Conservation (phyloP, 2,329 filamentous ascomycete species). For the Xylaria multiplex region DNA sequence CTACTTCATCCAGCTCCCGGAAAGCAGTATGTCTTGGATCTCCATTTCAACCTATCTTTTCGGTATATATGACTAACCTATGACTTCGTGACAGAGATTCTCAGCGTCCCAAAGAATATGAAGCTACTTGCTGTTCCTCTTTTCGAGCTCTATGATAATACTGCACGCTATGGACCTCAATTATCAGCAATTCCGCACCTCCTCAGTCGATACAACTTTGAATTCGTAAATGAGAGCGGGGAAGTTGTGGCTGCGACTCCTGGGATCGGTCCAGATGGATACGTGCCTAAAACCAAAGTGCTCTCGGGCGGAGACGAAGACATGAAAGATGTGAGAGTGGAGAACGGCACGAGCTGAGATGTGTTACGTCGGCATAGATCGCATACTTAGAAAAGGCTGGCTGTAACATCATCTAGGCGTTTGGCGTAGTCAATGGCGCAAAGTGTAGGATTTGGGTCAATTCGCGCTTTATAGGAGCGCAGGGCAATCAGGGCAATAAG, state of each 20-base stretch:
- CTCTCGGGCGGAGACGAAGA: constrained; percentile 70
- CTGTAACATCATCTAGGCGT: constrained; percentile 34
- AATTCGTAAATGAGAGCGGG: constrained; percentile 94
- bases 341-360: constrained; percentile 40
- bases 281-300: constrained; percentile 72
- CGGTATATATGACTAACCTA: constrained; percentile 37
- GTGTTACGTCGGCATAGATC: constrained; percentile 3
- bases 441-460: constrained; percentile 13
- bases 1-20: constrained; percentile 94
- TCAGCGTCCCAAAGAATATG: constrained; percentile 99
- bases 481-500: not conserved
- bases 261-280: constrained; percentile 71
- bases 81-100: constrained; percentile 72
- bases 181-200: constrained; percentile 96
- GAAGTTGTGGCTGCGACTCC: constrained; percentile 87
- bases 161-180: constrained; percentile 91
- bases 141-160: constrained; percentile 99
- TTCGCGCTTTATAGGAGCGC: constrained; percentile 8
- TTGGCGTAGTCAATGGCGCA: constrained; percentile 37
- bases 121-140: constrained; percentile 96
- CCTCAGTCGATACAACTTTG: constrained; percentile 94
- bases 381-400: constrained; percentile 13
- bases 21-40: constrained; percentile 76
- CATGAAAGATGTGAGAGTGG: constrained; percentile 58
- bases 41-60: not conserved